Conservation (phyloP, 805 yeast genomes). For the Tetrapisispora arboricola region DNA sequence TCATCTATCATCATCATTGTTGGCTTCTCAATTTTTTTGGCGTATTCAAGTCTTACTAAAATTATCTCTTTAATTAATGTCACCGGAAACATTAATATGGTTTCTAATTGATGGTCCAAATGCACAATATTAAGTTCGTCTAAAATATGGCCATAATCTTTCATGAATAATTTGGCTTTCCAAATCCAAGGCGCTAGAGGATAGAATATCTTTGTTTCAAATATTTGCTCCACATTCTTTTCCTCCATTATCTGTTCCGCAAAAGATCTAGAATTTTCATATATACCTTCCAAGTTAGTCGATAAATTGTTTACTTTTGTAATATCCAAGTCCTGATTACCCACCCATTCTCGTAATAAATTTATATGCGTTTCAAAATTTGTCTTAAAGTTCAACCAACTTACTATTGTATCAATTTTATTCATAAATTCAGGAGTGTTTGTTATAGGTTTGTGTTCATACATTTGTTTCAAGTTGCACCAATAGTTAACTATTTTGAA, state of each 20-base stretch:
- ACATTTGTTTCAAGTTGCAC: slow-evolving; percentile 73
- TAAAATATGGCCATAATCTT: slow-evolving; percentile 51
- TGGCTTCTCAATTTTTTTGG: slow-evolving; percentile 68
- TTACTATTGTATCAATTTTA: slow-evolving; percentile 62
- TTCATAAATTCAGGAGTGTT: slow-evolving; percentile 51
- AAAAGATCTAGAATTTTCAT: slow-evolving; percentile 57
- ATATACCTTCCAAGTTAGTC: slow-evolving; percentile 25
- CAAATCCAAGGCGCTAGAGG: slow-evolving; percentile 73
- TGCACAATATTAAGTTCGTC: slow-evolving; percentile 65
- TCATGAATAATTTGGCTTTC: slow-evolving; percentile 65
- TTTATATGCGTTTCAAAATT: slow-evolving; percentile 55
- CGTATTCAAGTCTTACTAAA: slow-evolving; percentile 61
- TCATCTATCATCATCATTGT: slow-evolving; percentile 96
- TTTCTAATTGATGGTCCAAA: slow-evolving; percentile 52
- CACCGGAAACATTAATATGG: slow-evolving; percentile 66
- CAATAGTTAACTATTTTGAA: slow-evolving; percentile 66
- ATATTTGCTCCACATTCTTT: slow-evolving; percentile 61
- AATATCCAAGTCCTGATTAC: slow-evolving; percentile 68
- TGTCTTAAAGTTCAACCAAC: slow-evolving; percentile 72
- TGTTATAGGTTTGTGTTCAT: slow-evolving; percentile 63
- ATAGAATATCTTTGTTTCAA: slow-evolving; percentile 55
- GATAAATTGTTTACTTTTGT: slow-evolving; percentile 28
- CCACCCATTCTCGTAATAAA: slow-evolving; percentile 69
- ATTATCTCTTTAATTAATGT: slow-evolving; percentile 71
- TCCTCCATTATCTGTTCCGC: slow-evolving; percentile 79